phyloP scores from a whole-genome alignment of 2,329 filamentous ascomycete genomes.

The Aschersonia sp. region DNA sequence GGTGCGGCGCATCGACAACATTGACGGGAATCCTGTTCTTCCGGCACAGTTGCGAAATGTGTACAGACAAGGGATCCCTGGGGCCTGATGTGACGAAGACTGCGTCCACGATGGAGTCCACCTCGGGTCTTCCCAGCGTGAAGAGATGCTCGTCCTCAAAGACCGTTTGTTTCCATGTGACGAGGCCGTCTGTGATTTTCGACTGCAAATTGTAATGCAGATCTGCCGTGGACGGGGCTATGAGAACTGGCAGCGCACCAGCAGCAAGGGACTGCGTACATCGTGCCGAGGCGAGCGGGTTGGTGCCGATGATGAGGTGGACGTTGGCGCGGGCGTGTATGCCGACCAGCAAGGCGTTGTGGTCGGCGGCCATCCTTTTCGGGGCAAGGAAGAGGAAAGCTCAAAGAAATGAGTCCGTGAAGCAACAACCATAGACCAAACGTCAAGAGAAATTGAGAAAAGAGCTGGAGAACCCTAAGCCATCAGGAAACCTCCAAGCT shows the following conservation, averaged over 20 bases:
- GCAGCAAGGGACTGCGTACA: slow-evolving; percentile 68
- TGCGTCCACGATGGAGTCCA: slow-evolving; percentile 67
- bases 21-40: slow-evolving; percentile 82
- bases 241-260: slow-evolving; percentile 65
- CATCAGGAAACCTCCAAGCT: background rate
- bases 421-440: too few relatives aligned
- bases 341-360: slow-evolving; percentile 45
- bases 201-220: slow-evolving; percentile 44
- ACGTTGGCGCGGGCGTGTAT: slow-evolving; percentile 55
- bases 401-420: background rate
- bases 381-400: background rate
- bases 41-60: slow-evolving; percentile 62
- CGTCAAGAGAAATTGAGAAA: background rate
- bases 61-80: slow-evolving; percentile 31
- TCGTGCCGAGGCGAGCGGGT: slow-evolving; percentile 72
- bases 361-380: background rate
- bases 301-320: slow-evolving; percentile 77
- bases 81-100: slow-evolving; percentile 68
- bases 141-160: slow-evolving; percentile 63
- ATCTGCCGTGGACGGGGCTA: slow-evolving; percentile 52
- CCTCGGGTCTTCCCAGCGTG: slow-evolving; percentile 63
- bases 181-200: slow-evolving; percentile 49
- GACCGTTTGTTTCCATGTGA: slow-evolving; percentile 48
- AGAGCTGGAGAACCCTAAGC: background rate
- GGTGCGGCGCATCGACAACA: slow-evolving; percentile 69